phyloP scores from a whole-genome alignment of 2,329 filamentous ascomycete species.

The Diaporthe sp. region DNA sequence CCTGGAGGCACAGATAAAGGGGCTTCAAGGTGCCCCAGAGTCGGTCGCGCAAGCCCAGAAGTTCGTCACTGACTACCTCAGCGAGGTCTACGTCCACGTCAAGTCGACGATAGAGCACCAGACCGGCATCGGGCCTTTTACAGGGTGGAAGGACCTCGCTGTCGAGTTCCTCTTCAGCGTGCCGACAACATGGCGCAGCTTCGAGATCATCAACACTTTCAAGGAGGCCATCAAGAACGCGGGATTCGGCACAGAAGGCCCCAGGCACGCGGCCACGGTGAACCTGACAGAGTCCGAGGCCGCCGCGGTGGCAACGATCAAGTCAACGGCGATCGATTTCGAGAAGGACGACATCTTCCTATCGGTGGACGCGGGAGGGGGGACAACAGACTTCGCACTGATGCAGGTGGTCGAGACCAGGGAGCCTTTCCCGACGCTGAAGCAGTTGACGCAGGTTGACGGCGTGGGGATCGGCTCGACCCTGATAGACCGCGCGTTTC shows the following conservation, averaged over 20 bases:
- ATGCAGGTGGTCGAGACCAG: constrained; percentile 55
- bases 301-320: constrained; percentile 61
- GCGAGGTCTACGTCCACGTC: constrained; percentile 62
- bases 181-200: constrained; percentile 68
- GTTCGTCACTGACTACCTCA: constrained; percentile 64
- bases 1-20: constrained; percentile 56
- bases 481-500: constrained; percentile 60
- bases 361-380: constrained; percentile 60
- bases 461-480: constrained; percentile 62
- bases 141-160: constrained; percentile 58
- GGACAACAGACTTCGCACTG: constrained; percentile 61
- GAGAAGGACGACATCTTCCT: constrained; percentile 56
- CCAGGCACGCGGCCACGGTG: constrained; percentile 54
- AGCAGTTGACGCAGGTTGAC: constrained; percentile 54
- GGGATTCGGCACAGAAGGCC: constrained; percentile 62
- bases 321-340: constrained; percentile 56
- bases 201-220: constrained; percentile 65
- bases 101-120: constrained; percentile 59
- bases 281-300: constrained; percentile 64
- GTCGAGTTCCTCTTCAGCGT: constrained; percentile 70
- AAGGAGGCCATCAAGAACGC: constrained; percentile 60
- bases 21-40: constrained; percentile 58
- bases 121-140: constrained; percentile 51
- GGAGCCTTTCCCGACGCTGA: constrained; percentile 46
- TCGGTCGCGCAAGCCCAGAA: constrained; percentile 58